phyloP scores from a whole-genome alignment of 306 rosid species.

The Malus sieversii region DNA sequence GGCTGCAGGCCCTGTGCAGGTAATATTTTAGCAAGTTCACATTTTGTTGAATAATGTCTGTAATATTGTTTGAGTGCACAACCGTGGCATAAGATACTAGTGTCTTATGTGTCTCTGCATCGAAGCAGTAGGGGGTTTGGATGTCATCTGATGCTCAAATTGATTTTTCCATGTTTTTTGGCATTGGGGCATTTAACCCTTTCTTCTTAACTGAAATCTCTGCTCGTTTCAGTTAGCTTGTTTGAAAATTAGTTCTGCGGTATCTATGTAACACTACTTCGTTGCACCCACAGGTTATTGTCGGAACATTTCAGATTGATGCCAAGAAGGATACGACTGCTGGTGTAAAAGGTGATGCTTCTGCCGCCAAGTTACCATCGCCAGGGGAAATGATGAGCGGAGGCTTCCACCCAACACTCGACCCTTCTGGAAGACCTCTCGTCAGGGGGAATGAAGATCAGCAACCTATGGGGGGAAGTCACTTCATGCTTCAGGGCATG shows the following conservation, averaged over 20 bases:
- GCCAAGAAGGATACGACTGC: slow-evolving; percentile 49
- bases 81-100: neutral
- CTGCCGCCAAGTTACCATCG: slow-evolving; percentile 61
- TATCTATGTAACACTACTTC: neutral
- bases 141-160: neutral
- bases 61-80: neutral
- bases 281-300: slow-evolving; percentile 59
- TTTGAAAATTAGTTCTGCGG: neutral
- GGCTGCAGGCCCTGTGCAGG: slow-evolving; percentile 99
- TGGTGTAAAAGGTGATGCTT: slow-evolving; percentile 55
- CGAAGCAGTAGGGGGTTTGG: neutral
- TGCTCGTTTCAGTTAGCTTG: neutral
- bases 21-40: slow-evolving; percentile 14
- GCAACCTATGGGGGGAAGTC: slow-evolving; percentile 61
- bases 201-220: neutral
- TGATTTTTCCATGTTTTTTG: neutral
- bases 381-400: slow-evolving; percentile 47
- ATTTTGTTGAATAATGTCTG: neutral
- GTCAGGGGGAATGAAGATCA: slow-evolving; percentile 61
- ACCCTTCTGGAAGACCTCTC: slow-evolving; percentile 52
- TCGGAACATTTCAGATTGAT: slow-evolving; percentile 71
- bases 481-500: slow-evolving; percentile 73
- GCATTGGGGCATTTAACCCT: neutral
- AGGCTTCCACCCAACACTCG: slow-evolving; percentile 54
- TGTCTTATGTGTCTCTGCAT: neutral